phyloP scores from a whole-genome alignment of 768 basidiomycete genomes.

The Russula sp. region DNA sequence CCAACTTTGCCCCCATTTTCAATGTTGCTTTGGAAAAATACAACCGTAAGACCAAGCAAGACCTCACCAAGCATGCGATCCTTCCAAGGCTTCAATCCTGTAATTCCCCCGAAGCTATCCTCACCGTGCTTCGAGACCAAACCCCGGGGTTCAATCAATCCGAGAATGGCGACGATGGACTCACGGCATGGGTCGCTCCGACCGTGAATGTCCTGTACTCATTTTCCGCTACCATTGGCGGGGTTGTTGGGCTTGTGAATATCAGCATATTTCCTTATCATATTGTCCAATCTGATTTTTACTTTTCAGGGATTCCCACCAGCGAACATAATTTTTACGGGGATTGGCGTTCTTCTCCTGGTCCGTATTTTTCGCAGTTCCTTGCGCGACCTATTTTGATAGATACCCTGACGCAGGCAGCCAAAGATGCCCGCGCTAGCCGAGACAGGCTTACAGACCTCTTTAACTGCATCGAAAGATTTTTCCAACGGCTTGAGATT shows the following conservation, averaged over 20 bases:
- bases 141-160: neutral
- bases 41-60: neutral
- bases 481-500: neutral
- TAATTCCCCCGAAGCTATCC: neutral
- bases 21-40: neutral
- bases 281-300: neutral
- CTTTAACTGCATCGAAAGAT: neutral
- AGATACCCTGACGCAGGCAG: neutral
- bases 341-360: neutral
- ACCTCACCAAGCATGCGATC: neutral
- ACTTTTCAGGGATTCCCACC: slow-evolving; percentile 41
- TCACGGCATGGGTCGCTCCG: neutral
- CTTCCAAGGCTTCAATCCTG: neutral
- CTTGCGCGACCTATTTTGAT: neutral
- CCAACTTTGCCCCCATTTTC: no score
- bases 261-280: neutral
- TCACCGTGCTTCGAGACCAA: neutral
- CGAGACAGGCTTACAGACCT: neutral
- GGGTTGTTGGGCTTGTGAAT: slow-evolving; percentile 38
- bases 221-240: neutral
- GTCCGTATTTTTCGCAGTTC: neutral
- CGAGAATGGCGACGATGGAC: neutral
- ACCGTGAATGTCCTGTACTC: neutral
- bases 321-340: slow-evolving; percentile 51
- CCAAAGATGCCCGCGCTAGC: neutral